Conservation (phyloP, 768 basidiomycete species). For the Chiua virens region DNA sequence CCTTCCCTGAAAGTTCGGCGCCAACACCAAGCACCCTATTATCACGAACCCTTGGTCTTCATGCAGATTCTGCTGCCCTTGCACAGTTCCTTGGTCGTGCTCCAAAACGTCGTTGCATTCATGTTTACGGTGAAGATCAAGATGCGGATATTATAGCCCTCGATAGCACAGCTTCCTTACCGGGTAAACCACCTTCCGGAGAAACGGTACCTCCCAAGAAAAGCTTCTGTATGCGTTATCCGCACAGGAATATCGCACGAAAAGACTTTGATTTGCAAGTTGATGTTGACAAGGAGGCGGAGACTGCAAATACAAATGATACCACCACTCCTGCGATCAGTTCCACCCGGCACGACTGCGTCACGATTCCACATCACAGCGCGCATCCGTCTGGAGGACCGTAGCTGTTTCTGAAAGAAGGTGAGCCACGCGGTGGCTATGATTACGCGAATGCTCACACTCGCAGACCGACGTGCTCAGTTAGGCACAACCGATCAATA, state of each 20-base stretch:
- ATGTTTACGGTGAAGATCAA: slow-evolving; percentile 34
- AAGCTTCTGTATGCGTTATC: slow-evolving; percentile 39
- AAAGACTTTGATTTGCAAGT: slow-evolving; percentile 33
- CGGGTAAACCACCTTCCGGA: background rate
- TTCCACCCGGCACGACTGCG: slow-evolving; percentile 19
- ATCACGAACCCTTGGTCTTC: slow-evolving; percentile 48
- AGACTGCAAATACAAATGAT: background rate
- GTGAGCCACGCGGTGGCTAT: slow-evolving; percentile 25
- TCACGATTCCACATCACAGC: slow-evolving; percentile 49
- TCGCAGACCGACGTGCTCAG: slow-evolving; percentile 34
- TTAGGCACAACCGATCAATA: slow-evolving; percentile 36
- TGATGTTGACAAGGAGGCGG: slow-evolving; percentile 1
- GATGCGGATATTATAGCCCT: slow-evolving; percentile 33
- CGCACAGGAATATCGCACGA: slow-evolving; percentile 43
- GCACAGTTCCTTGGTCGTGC: slow-evolving; percentile 50
- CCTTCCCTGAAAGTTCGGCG: slow-evolving; percentile 5
- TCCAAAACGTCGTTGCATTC: slow-evolving; percentile 42
- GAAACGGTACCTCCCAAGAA: slow-evolving; percentile 2
- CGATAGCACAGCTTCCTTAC: slow-evolving; percentile 2
- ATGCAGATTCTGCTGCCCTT: slow-evolving; percentile 50
- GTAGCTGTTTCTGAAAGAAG: slow-evolving; percentile 44
- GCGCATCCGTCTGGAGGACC: slow-evolving; percentile 43
- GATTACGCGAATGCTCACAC: slow-evolving; percentile 5
- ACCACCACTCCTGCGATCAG: background rate
- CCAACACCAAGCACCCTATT: slow-evolving; percentile 38